Evolutionary conservation across 306 rosid species (phyloP), one percentile per base, ranked within the genome.

Genomic region (Vicia sativa): DNA sequence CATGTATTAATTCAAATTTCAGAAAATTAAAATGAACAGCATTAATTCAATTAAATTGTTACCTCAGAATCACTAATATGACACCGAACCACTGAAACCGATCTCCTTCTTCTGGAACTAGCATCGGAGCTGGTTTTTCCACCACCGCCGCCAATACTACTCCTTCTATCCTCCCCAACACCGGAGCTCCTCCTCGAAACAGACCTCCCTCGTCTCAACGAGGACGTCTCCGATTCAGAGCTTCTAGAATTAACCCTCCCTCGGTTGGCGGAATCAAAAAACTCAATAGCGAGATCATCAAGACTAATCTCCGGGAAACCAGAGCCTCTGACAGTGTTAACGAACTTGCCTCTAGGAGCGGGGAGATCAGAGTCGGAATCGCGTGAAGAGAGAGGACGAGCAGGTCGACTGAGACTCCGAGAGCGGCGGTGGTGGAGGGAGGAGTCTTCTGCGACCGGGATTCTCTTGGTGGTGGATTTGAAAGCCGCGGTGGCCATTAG

Each of bases 31-130:
- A 19, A 6, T 44, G 16, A 52, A 34, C 9, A 46, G 13, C 7
- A 3, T 38, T 7, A 28, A 23, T 15, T 25, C n/a, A 2, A 5
- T 26, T 26, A 60, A 60, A 11, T 8, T 3, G 64, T 80, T 71
- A 95, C 99, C 97, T 90, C 99, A 6, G 91, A 90, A 79, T 95
- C 99, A 71, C 99, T 90, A 76, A 88, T 82, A 80, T 88, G 95
- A 72, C 76, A 90, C 48, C 91, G 84, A 68, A 85, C 95, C 50
- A 88, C 99, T 16, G 99, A 95, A 60, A 90, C 79, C 53, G 97
- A 90, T 35, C 97, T 82, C 60, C 99, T 75, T 12, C 90, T 83
- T 68, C 93, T 86, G 44, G 84, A 58, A 83, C 69, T 85, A 35
- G 74, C 83, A 68, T 93, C 97, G 4, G 89, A 66, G 48, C 54